Percentiles rank a stretch among this genome's conserved stretches.
Conservation (phyloP, 306 rosid genomes). For the Malus sylvestris region DNA sequence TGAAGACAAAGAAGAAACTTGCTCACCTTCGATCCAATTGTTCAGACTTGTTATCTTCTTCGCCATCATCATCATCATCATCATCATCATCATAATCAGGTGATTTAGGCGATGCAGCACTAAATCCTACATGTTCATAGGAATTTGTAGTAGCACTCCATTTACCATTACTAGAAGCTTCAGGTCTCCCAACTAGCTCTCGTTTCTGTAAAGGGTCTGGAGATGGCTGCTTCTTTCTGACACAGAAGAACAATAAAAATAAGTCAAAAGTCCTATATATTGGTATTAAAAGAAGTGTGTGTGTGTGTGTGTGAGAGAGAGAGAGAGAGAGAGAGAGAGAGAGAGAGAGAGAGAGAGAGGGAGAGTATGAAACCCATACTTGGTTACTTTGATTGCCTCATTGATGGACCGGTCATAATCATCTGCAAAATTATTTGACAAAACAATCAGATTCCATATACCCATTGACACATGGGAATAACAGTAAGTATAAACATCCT, state of each 20-base stretch:
- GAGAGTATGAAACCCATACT: constrained; percentile 39
- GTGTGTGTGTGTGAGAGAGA: too few relatives aligned
- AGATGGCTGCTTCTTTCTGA: constrained; percentile 68
- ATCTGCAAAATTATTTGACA: constrained; percentile 53
- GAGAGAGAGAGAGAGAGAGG: neutral
- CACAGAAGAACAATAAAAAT: constrained; percentile 10
- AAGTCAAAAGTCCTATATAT: constrained; percentile 4
- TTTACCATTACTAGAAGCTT: constrained; percentile 69
- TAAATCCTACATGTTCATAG: constrained; percentile 45
- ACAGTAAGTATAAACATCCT: neutral
- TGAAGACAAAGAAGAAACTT: neutral
- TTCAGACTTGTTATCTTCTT: constrained; percentile 53
- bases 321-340: neutral
- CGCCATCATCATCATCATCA: constrained; percentile 55
- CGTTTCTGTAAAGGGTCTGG: constrained; percentile 65
- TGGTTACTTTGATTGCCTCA: constrained; percentile 97
- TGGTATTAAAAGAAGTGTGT: neutral
- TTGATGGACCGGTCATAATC: constrained; percentile 90
- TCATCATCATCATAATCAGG: constrained; percentile 55
- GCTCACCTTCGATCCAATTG: constrained; percentile 66
- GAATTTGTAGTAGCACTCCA: constrained; percentile 55
- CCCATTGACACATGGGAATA: constrained; percentile 16
- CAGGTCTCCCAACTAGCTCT: constrained; percentile 51
- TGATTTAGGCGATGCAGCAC: constrained; percentile 65
- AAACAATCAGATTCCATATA: constrained; percentile 20